Base-by-base conservation (phyloP, 345 rosid genomes). In the Salix purpurea region DNA sequence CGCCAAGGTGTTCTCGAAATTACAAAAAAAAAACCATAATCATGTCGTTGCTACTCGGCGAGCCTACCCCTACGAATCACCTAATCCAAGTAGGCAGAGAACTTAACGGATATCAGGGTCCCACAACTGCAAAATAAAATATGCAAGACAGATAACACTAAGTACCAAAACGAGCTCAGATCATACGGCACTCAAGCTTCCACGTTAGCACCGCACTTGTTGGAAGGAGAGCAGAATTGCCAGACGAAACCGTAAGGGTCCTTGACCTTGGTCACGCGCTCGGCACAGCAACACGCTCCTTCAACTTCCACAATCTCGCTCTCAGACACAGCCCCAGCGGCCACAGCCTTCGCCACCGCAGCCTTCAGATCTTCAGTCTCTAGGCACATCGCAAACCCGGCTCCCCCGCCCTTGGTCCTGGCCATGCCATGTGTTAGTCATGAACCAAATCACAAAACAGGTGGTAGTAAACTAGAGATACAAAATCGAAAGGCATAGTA, bases 201-300 rank as follows among this genome's bases (percentile, higher is more conserved):
- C 84, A 78, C 88, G 58, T 78, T 83, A 5, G 50, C 78, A 36
- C 9, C 65, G 12, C 61, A 46, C 81, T 81, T 79, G 80, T 81
- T 82, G 54, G 78, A 81, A 3, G 94, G 85, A 40, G 92, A 71
- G 77, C 84, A 81, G 67, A 96, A 77, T 75, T 80, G 64, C 99
- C 99, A 96, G 7, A 85, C 84, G 76, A 83, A 85, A 4, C 99
- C 98, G 50, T 88, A 92, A 0, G 98, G 97, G 66, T 96, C 99
- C 85, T 87, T 90, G 7, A 93, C 84, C 84, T 87, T 90, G 0
- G 89, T 91, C 76, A 86, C 87, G 72, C 88, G 88, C 69, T 87
- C 96, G 3, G 16, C 54, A 21, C 84, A 86, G 21, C 80, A 44
- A 78, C 82, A 86, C 65, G 86, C 80, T 74, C 86, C 83, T 0